These are phyloP conservation scores for Trichoderma semiorbis DNA, from an alignment of 2,329 filamentous ascomycete species.

Conservation along the genomic window DNA sequence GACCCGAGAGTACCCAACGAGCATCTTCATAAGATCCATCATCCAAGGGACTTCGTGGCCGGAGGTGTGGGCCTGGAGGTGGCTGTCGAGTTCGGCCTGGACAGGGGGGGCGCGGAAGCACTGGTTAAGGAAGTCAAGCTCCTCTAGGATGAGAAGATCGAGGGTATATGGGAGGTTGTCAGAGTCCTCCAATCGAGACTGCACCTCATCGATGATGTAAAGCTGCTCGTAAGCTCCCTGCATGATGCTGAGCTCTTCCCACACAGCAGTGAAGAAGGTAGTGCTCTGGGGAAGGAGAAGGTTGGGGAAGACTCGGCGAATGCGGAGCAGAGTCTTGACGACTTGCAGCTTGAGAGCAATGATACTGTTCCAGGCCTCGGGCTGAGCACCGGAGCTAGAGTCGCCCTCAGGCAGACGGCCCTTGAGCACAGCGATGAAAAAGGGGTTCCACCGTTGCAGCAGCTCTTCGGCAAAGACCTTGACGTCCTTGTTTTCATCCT, in stretches of 20 bases:
- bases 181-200: slow-evolving; percentile 83
- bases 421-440: slow-evolving; percentile 79
- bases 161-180: slow-evolving; percentile 92
- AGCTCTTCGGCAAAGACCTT: slow-evolving; percentile 87
- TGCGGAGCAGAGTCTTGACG: slow-evolving; percentile 90
- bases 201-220: slow-evolving; percentile 81
- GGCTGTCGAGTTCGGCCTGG: slow-evolving; percentile 79
- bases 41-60: slow-evolving; percentile 73
- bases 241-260: slow-evolving; percentile 78
- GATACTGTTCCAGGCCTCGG: slow-evolving; percentile 72
- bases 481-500: slow-evolving; percentile 83
- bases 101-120: slow-evolving; percentile 86
- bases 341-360: slow-evolving; percentile 88
- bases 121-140: slow-evolving; percentile 90
- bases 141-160: slow-evolving; percentile 89
- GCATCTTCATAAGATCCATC: slow-evolving; percentile 79
- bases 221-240: slow-evolving; percentile 73
- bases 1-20: slow-evolving; percentile 83
- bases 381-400: slow-evolving; percentile 43
- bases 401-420: slow-evolving; percentile 65
- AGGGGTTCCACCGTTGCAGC: slow-evolving; percentile 79
- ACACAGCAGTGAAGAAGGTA: slow-evolving; percentile 78
- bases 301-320: slow-evolving; percentile 77
- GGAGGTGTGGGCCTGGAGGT: slow-evolving; percentile 60
- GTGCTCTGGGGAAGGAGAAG: slow-evolving; percentile 80